phyloP scores from a whole-genome alignment of 1,284 basidiomycete species.

The Trametes sp. region DNA sequence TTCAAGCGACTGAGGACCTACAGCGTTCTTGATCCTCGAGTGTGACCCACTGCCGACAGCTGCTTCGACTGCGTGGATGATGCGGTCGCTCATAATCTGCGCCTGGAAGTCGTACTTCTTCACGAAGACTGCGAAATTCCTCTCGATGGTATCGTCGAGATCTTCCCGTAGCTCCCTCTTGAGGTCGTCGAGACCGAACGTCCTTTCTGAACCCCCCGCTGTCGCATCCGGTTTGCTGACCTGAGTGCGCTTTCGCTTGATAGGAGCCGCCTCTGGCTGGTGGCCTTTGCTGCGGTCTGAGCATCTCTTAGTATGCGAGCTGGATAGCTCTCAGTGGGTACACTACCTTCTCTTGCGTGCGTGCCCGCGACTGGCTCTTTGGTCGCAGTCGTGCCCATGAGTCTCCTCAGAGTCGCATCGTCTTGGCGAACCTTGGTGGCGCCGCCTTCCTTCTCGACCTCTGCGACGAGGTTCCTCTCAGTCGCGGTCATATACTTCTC shows the following conservation, averaged over 20 bases:
- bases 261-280: not conserved
- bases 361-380: not conserved
- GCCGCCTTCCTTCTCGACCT: constrained; percentile 31
- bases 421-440: constrained; percentile 23
- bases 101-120: constrained; percentile 41
- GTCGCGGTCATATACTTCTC: not conserved
- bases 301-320: not conserved
- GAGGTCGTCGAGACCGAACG: constrained; percentile 15
- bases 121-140: constrained; percentile 35
- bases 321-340: not conserved
- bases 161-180: constrained; percentile 33
- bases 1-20: constrained; percentile 14
- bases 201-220: not conserved
- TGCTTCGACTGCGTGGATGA: constrained; percentile 33
- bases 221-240: not conserved
- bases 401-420: constrained; percentile 30
- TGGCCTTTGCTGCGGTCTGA: not conserved
- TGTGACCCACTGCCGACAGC: constrained; percentile 32
- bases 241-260: not conserved
- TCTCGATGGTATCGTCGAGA: constrained; percentile 32
- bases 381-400: constrained; percentile 4
- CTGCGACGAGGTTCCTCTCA: not conserved
- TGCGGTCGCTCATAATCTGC: constrained; percentile 31
- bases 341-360: not conserved
- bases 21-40: constrained; percentile 36